Percentiles rank a stretch among this genome's conserved stretches.
phyloP scores from a whole-genome alignment of 768 basidiomycete species.

The Tephrocybe sp. region DNA sequence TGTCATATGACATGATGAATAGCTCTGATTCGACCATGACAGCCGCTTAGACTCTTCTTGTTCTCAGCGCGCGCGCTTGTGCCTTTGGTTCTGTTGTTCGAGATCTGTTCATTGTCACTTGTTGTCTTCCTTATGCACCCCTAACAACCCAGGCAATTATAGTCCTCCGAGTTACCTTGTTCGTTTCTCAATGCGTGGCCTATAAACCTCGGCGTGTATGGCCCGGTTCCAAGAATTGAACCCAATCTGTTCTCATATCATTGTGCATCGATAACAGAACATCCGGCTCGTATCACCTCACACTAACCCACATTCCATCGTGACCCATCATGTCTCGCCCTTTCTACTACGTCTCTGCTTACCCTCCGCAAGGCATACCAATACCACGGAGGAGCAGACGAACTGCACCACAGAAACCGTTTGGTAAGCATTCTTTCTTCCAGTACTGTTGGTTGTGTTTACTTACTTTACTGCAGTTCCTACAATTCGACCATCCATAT shows the following conservation, averaged over 20 bases:
- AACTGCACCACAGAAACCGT: neutral
- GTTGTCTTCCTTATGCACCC: neutral
- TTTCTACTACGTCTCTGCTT: slow-evolving; percentile 5
- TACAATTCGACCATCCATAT: slow-evolving; percentile 7
- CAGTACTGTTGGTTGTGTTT: neutral
- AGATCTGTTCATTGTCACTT: neutral
- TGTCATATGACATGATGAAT: neutral
- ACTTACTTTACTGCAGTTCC: slow-evolving; percentile 3
- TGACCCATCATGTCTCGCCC: neutral
- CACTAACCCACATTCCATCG: neutral
- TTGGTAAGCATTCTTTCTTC: slow-evolving; percentile 4
- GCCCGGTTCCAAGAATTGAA: neutral
- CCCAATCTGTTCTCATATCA: neutral
- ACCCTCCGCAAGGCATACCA: slow-evolving; percentile 8
- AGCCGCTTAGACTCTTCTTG: neutral
- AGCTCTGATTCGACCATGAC: neutral
- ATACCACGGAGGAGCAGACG: slow-evolving; percentile 8
- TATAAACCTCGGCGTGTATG: slow-evolving; percentile 5
- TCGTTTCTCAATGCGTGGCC: neutral
- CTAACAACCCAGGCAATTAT: slow-evolving; percentile 3
- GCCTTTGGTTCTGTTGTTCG: neutral
- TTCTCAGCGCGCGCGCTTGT: neutral
- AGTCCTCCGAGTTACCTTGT: slow-evolving; percentile 6
- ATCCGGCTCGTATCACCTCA: neutral
- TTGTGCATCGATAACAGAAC: slow-evolving; percentile 7